Evolutionary conservation across 2,329 filamentous ascomycete genomes (phyloP).

Genomic region (Fusarium napiforme): DNA sequence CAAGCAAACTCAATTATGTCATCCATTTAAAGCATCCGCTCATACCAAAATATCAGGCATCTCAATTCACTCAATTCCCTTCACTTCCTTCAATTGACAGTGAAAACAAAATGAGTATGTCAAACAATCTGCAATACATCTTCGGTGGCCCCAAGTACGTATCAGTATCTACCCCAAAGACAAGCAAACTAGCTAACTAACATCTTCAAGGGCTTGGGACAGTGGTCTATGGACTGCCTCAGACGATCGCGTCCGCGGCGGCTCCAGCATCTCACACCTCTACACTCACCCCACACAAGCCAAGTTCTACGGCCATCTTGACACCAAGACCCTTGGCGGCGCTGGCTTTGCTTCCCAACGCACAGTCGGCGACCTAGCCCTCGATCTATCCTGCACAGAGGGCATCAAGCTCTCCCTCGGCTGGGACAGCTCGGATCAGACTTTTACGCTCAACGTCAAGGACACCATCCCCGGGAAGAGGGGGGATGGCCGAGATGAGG

Average conservation of each 20-base stretch:
- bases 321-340: constrained; percentile 79
- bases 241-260: constrained; percentile 82
- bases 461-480: constrained; percentile 68
- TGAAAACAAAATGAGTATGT: constrained; percentile 19
- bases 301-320: constrained; percentile 75
- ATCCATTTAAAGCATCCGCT: constrained; percentile 11
- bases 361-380: constrained; percentile 67
- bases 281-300: constrained; percentile 54
- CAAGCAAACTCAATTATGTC: constrained; percentile 21
- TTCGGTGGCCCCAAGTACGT: constrained; percentile 55
- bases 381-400: constrained; percentile 72
- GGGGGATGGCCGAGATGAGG: constrained; percentile 76
- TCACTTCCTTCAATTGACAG: background rate
- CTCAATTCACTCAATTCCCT: background rate
- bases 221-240: constrained; percentile 72
- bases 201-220: constrained; percentile 61
- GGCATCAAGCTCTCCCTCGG: constrained; percentile 67
- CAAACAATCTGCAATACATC: constrained; percentile 47
- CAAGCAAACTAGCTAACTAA: constrained; percentile 4
- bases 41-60: background rate
- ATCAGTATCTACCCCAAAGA: background rate
- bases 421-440: constrained; percentile 67
- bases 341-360: constrained; percentile 86
- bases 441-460: constrained; percentile 80
- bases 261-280: constrained; percentile 69